phyloP scores from a whole-genome alignment of 2,329 filamentous ascomycete species.

The Fusarium pseudocircinatum region DNA sequence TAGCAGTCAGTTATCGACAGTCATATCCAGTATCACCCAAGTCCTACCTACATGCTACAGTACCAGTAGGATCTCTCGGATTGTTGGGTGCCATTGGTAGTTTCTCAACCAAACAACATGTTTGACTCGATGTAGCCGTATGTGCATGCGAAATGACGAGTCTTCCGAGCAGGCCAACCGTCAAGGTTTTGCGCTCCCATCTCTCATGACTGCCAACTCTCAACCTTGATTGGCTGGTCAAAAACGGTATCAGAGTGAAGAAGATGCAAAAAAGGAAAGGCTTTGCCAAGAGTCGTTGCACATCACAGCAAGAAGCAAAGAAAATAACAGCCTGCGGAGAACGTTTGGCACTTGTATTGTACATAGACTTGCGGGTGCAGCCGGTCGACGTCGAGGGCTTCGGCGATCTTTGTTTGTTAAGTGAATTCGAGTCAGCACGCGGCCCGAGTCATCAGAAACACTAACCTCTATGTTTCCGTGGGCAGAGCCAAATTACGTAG shows the following conservation, averaged over 20 bases:
- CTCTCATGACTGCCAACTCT: not conserved
- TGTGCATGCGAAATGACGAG: slow-evolving; percentile 21
- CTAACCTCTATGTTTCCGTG: not conserved
- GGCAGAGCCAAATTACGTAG: slow-evolving; percentile 4
- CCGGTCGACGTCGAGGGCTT: slow-evolving; percentile 1
- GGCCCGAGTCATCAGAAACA: not conserved
- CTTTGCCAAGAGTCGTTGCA: slow-evolving; percentile 21
- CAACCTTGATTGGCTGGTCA: not conserved
- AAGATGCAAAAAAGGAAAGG: not conserved
- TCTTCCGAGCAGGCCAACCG: slow-evolving; percentile 9
- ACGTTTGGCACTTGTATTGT: not conserved
- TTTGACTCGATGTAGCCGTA: not conserved
- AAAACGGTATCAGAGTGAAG: not conserved
- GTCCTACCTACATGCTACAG: not conserved
- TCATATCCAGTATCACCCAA: not conserved
- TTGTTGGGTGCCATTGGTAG: slow-evolving; percentile 17
- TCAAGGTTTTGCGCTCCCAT: not conserved
- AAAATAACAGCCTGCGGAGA: not conserved
- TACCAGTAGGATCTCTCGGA: not conserved
- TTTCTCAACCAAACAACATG: slow-evolving; percentile 15
- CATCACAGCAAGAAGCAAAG: not conserved
- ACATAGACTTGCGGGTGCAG: not conserved
- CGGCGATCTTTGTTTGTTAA: slow-evolving; percentile 6
- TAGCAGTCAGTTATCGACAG: not conserved
- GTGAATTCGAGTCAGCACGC: slow-evolving; percentile 17